A percentile compares a stretch with the other conserved stretches of the same genome.
Evolutionary conservation across 192 early-diverging fungal genomes (phyloP).

Genomic region (Linnemannia elongata): DNA sequence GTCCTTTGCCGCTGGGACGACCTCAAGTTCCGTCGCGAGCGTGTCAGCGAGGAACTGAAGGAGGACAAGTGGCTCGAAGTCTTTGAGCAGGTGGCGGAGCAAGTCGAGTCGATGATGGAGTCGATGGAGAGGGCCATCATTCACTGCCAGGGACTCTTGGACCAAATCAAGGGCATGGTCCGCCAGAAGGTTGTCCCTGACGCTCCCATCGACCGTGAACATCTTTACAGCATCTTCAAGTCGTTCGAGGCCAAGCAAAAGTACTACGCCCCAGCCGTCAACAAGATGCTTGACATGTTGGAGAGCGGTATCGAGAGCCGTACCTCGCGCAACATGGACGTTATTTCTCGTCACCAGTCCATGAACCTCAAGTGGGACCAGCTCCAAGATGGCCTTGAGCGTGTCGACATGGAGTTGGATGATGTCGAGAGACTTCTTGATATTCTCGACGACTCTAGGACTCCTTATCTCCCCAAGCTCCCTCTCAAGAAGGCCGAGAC

Average conservation of each 20-base stretch:
- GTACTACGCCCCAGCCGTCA: conserved; percentile 67
- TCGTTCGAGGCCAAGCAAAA: conserved; percentile 70
- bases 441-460: conserved; percentile 41
- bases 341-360: conserved; percentile 59
- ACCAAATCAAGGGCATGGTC: conserved; percentile 49
- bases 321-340: conserved; percentile 58
- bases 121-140: conserved; percentile 65
- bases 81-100: conserved; percentile 66
- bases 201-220: conserved; percentile 56
- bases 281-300: conserved; percentile 69
- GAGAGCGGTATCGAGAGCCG: conserved; percentile 66
- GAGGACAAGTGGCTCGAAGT: conserved; percentile 70
- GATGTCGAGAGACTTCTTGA: conserved; percentile 51
- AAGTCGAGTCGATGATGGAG: conserved; percentile 72
- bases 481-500: conserved; percentile 48
- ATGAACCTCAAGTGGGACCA: conserved; percentile 67
- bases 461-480: conserved; percentile 42
- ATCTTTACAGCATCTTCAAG: conserved; percentile 65
- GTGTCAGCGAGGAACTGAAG: conserved; percentile 69
- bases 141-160: conserved; percentile 62
- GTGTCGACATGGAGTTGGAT: conserved; percentile 55
- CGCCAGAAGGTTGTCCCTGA: conserved; percentile 50
- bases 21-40: conserved; percentile 67
- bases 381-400: conserved; percentile 57
- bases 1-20: conserved; percentile 65